phyloP scores from a whole-genome alignment of 2,329 filamentous ascomycete genomes.

The Pseudogymnoascus sp. region DNA sequence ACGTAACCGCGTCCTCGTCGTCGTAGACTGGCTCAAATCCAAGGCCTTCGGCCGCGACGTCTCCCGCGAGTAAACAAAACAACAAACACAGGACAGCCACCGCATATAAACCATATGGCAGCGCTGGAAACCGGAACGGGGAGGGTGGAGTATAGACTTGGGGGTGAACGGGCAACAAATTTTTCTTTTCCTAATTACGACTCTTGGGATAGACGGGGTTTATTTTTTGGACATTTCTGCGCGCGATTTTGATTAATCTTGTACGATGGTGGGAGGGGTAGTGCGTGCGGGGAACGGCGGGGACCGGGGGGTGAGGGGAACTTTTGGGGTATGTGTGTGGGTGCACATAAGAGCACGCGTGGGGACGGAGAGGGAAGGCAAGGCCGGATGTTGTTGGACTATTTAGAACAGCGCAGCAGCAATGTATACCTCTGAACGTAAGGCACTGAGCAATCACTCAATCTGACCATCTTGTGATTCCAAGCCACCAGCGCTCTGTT shows the following conservation, averaged over 20 bases:
- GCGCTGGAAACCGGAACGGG: constrained; percentile 5
- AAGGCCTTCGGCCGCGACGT: constrained; percentile 96
- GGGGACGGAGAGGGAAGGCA: background rate
- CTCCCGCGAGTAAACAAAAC: constrained; percentile 59
- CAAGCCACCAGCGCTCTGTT: too few species aligned
- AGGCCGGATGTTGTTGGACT: background rate
- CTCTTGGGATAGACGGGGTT: constrained; percentile 5
- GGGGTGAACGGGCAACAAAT: background rate
- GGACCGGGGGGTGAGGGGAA: background rate
- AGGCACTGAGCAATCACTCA: background rate
- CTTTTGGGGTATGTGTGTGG: background rate
- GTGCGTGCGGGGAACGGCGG: background rate
- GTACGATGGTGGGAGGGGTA: background rate
- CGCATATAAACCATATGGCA: background rate
- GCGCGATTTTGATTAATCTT: background rate
- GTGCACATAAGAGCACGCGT: background rate
- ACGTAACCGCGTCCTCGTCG: constrained; percentile 87
- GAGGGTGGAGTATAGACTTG: background rate
- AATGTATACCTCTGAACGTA: constrained; percentile 3
- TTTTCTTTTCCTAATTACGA: constrained; percentile 5
- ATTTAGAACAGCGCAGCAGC: background rate
- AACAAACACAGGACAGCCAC: background rate
- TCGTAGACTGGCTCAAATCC: constrained; percentile 94
- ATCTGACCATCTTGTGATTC: background rate
- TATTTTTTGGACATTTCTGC: background rate